Conservation (phyloP, 306 rosid genomes). For the Potentilla sterilis region DNA sequence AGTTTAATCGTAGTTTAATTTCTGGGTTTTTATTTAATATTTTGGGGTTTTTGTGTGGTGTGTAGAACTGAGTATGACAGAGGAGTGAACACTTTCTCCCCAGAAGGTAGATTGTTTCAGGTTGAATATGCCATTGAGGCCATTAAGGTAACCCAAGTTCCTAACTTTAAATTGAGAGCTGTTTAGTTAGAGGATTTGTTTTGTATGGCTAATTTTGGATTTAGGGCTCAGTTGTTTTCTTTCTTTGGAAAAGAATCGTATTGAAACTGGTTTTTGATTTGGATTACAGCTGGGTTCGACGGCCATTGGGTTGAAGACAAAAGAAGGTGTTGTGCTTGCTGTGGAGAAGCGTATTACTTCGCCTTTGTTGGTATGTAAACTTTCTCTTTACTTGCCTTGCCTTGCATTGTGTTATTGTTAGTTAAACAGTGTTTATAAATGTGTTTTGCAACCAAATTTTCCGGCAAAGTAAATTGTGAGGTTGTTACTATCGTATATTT, state of each 20-base stretch:
- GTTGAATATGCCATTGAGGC: conserved; percentile 99
- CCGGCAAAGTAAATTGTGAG: neutral
- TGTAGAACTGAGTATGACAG: conserved; percentile 96
- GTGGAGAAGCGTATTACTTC: conserved; percentile 98
- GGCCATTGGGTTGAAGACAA: conserved; percentile 93
- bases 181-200: neutral
- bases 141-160: conserved; percentile 55
- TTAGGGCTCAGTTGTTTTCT: too few species aligned
- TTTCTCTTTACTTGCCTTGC: neutral
- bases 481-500: neutral
- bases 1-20: neutral
- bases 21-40: neutral
- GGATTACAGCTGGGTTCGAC: conserved; percentile 81
- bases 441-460: neutral
- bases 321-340: conserved; percentile 93
- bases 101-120: conserved; percentile 94
- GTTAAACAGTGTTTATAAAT: neutral
- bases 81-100: conserved; percentile 97
- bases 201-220: neutral
- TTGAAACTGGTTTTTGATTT: neutral
- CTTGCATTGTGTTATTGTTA: neutral
- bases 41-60: conserved; percentile 6
- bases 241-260: neutral
- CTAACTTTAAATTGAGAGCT: neutral
- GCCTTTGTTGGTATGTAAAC: conserved; percentile 70